Evolutionary conservation across 768 basidiomycete genomes (phyloP).

Genomic region (Rhizopogon rudus): DNA sequence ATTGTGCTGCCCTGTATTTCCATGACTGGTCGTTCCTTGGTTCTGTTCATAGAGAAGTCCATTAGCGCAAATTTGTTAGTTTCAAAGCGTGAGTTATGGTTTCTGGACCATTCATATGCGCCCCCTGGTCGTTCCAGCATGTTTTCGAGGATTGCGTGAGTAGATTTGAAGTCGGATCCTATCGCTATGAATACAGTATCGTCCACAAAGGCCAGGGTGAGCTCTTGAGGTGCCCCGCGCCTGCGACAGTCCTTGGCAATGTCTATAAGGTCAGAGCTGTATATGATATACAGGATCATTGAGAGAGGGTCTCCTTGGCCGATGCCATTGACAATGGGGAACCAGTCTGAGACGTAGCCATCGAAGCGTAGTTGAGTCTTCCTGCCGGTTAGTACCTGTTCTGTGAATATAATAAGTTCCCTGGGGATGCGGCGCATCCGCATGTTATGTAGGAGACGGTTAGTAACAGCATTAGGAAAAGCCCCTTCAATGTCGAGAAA

Average conservation of each 20-base stretch:
- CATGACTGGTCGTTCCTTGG: background rate
- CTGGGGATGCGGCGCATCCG: constrained; percentile 1
- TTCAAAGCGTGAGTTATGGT: background rate
- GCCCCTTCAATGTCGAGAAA: constrained; percentile 41
- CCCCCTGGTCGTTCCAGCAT: too few species aligned
- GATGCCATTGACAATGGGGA: constrained; percentile 13
- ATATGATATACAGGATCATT: constrained; percentile 19
- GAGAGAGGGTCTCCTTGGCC: constrained; percentile 25
- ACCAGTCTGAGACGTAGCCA: constrained; percentile 5
- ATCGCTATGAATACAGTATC: too few species aligned
- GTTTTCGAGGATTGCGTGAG: too few species aligned
- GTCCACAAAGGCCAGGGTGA: too few species aligned
- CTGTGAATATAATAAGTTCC: too few species aligned
- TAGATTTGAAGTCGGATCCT: too few species aligned
- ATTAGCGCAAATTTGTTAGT: background rate
- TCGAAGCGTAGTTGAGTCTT: too few species aligned
- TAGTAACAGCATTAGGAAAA: constrained; percentile 34
- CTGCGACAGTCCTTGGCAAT: background rate
- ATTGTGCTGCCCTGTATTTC: background rate
- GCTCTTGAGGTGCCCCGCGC: too few species aligned
- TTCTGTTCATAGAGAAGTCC: background rate
- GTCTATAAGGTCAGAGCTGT: constrained; percentile 17
- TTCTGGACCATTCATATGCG: background rate
- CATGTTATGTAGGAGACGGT: constrained; percentile 29
- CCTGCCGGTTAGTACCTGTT: too few species aligned